Conservation (phyloP, 2,329 filamentous ascomycete species). For the Sporothrix phasma region DNA sequence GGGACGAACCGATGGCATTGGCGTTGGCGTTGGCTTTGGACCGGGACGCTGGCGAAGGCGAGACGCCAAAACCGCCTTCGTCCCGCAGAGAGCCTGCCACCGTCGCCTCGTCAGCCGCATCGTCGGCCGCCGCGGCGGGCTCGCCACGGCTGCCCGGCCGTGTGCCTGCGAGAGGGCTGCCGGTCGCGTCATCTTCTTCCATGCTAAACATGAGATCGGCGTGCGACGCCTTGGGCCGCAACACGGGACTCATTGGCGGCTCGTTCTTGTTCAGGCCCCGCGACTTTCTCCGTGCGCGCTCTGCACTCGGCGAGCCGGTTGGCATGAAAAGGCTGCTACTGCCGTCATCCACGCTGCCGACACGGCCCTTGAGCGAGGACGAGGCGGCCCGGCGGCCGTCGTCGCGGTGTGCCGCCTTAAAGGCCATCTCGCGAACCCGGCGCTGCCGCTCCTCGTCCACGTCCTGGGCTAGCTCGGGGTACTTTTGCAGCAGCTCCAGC, state of each 20-base stretch:
- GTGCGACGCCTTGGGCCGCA: conserved; percentile 58
- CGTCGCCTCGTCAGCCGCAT: not conserved
- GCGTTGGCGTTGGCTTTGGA: not conserved
- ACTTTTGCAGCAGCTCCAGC: conserved; percentile 50
- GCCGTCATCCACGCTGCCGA: conserved; percentile 56
- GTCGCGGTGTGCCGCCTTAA: conserved; percentile 52
- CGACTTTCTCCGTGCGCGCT: conserved; percentile 38
- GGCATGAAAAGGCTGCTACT: conserved; percentile 24
- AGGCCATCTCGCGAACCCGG: conserved; percentile 66
- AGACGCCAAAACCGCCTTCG: not conserved
- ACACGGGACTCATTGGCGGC: conserved; percentile 50
- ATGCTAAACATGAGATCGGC: conserved; percentile 86
- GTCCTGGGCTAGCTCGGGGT: conserved; percentile 53
- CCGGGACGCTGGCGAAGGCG: not conserved
- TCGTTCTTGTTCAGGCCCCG: conserved; percentile 40
- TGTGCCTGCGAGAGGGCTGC: conserved; percentile 18
- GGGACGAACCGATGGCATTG: not conserved
- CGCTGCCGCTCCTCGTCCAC: conserved; percentile 59
- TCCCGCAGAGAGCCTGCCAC: not conserved
- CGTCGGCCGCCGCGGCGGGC: not conserved
- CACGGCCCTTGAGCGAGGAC: conserved; percentile 47
- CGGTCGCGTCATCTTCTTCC: conserved; percentile 60
- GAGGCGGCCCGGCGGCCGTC: conserved; percentile 52
- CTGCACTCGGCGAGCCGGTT: conserved; percentile 29
- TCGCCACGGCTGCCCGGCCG: not conserved